Evolutionary conservation across 441 rosid genomes (phyloP).

Genomic region (Melastoma candidum): DNA sequence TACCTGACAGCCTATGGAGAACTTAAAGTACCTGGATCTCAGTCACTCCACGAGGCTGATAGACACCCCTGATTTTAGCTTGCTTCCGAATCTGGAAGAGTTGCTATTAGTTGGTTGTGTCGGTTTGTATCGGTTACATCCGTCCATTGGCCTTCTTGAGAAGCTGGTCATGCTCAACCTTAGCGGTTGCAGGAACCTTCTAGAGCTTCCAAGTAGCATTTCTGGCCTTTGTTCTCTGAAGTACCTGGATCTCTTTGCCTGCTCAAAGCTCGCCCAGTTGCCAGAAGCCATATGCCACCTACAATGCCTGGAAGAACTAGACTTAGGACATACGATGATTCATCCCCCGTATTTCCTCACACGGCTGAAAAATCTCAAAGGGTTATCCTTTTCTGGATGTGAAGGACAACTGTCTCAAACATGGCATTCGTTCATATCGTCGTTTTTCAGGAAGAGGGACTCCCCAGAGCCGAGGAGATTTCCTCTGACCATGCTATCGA

Average conservation of each 20-base stretch:
- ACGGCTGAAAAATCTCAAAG: neutral
- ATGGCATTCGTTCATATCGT: neutral
- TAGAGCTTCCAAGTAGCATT: neutral
- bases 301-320: neutral
- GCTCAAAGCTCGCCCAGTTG: neutral
- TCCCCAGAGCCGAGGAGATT: neutral
- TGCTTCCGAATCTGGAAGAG: neutral
- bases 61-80: neutral
- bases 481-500: neutral
- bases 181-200: neutral
- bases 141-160: neutral
- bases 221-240: neutral
- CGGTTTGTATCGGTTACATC: neutral
- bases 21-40: slow-evolving; percentile 1
- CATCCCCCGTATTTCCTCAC: neutral
- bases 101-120: neutral
- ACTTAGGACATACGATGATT: neutral
- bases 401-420: neutral
- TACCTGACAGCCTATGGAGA: neutral
- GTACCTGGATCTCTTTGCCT: neutral
- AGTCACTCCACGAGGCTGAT: neutral
- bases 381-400: neutral
- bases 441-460: neutral
- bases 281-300: neutral
- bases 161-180: neutral